Evolutionary conservation across 495 filamentous ascomycete genomes (phyloP).

Genomic region (Chaetomium cochliodes): DNA sequence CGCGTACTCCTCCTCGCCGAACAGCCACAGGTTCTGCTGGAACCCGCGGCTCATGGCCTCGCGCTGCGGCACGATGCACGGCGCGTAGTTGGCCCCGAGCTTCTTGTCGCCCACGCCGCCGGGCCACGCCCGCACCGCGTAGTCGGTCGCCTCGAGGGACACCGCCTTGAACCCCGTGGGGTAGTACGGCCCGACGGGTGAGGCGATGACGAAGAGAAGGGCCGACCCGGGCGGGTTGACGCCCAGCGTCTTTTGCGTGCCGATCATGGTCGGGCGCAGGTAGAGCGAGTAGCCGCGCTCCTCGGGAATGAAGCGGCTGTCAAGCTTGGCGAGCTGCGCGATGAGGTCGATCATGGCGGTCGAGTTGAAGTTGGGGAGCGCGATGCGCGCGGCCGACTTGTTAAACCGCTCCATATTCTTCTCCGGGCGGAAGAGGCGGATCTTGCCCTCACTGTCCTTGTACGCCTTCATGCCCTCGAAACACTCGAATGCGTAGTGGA

Average conservation of each 20-base stretch:
- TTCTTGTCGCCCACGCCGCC: constrained; percentile 97
- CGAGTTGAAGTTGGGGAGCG: constrained; percentile 77
- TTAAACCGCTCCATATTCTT: constrained; percentile 95
- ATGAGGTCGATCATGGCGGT: constrained; percentile 75
- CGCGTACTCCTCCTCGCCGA: constrained; percentile 87
- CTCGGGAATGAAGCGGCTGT: constrained; percentile 83
- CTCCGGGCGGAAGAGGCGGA: constrained; percentile 90
- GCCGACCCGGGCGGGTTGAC: constrained; percentile 88
- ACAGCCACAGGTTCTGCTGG: constrained; percentile 98
- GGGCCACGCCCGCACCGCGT: constrained; percentile 95
- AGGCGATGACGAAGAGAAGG: constrained; percentile 90
- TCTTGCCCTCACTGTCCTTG: constrained; percentile 68
- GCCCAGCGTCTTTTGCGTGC: constrained; percentile 89
- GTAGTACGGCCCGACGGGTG: constrained; percentile 96
- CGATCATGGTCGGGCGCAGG: constrained; percentile 93
- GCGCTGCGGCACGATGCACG: constrained; percentile 89
- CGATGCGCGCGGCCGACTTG: constrained; percentile 83
- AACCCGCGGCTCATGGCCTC: constrained; percentile 85
- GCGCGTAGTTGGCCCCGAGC: constrained; percentile 96
- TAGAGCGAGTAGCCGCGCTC: constrained; percentile 88
- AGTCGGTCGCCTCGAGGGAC: constrained; percentile 87
- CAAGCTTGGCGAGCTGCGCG: constrained; percentile 70
- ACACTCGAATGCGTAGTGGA: constrained; percentile 96
- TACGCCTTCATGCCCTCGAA: constrained; percentile 99
- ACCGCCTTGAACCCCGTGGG: constrained; percentile 97